These are phyloP conservation scores for Pseudophaeomoniella oleicola DNA, from an alignment of 2,329 filamentous ascomycete species.

Conservation along the genomic window DNA sequence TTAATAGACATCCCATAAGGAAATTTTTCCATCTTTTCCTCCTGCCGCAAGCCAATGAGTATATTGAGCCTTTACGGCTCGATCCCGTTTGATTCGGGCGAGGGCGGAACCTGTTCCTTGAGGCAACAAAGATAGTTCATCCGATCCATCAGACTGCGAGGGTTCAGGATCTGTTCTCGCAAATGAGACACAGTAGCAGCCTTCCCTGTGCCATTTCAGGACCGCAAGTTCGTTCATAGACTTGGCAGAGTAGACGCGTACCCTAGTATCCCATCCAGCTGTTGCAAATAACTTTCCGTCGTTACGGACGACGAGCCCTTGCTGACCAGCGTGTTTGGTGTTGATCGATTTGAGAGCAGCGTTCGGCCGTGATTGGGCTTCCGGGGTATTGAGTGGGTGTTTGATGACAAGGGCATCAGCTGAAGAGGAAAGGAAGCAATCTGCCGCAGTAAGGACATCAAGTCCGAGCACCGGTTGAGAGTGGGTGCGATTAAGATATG, in stretches of 20 bases:
- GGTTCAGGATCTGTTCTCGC: slow-evolving; percentile 23
- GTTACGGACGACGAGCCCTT: slow-evolving; percentile 59
- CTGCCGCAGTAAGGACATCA: slow-evolving; percentile 33
- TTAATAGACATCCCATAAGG: slow-evolving; percentile 87
- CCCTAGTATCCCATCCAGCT: slow-evolving; percentile 76
- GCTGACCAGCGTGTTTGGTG: slow-evolving; percentile 84
- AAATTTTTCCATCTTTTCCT: slow-evolving; percentile 89
- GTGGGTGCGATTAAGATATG: slow-evolving; percentile 56
- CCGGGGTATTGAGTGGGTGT: slow-evolving; percentile 45
- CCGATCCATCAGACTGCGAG: slow-evolving; percentile 3
- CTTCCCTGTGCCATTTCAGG: slow-evolving; percentile 84
- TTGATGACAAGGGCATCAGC: slow-evolving; percentile 69
- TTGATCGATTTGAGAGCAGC: slow-evolving; percentile 47
- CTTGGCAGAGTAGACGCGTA: slow-evolving; percentile 68
- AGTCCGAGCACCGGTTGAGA: slow-evolving; percentile 71
- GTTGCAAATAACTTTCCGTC: slow-evolving; percentile 79
- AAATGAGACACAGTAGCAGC: slow-evolving; percentile 72
- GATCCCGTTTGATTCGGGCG: slow-evolving; percentile 46
- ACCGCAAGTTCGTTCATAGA: slow-evolving; percentile 79
- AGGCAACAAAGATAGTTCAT: slow-evolving; percentile 3
- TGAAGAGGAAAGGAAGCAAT: slow-evolving; percentile 62
- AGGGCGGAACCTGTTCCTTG: slow-evolving; percentile 9
- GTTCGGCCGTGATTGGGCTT: slow-evolving; percentile 10
- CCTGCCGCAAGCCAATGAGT: slow-evolving; percentile 85
- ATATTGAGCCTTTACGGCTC: slow-evolving; percentile 47